Base-by-base conservation (phyloP, 202 grass and related monocot genomes). In the Setaria viridis region DNA sequence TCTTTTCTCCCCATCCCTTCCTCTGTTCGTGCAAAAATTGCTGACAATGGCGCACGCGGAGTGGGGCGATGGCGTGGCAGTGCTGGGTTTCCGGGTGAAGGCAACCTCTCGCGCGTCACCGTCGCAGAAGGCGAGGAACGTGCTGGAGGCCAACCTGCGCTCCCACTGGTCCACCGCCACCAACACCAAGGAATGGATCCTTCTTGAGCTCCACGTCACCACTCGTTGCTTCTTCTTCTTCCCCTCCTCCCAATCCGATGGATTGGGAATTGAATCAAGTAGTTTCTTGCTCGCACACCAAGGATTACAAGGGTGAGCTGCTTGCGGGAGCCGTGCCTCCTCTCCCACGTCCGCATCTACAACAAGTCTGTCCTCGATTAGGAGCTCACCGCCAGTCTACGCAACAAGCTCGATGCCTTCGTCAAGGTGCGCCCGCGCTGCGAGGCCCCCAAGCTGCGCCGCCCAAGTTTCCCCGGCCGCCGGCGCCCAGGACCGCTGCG, bases 121-220 rank as follows among this genome's bases (percentile, higher is more conserved):
- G 70, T 81, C 89, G 35, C 93, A 98, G 86, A 98, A 95, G 87
- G 89, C 95, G 71, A 56, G 75, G 41, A 85, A 90, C 85, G 88
- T 95, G 56, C 85, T 92, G 64, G 95, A 98, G 69, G 41, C 93
- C 62, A 91, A 98, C 84, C 93, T 98, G 43, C 96, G 93, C 76
- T 90, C 93, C 33, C 93, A 98, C 88, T 98, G 93, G 96, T 95
- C 96, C 79, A 98, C 93, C 67, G 87, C 86, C 67, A 98, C 91
- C 81, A 98, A 95, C 84, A 93, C 88, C 84, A 98, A 98, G 93
- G 93, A 98, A 76, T 98, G 96, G 93, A 98, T 98, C 93, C 91
- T 98, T 67, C 96, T 98, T 7, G 96, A 98, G 84, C 91, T 98
- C 79, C 88, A 87, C 70, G 91, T 97, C 74, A 9, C 42, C 42